These are phyloP conservation scores for Cymbopogon flexuosus DNA, from an alignment of 202 grass and related monocot species.

Conservation along the genomic window DNA sequence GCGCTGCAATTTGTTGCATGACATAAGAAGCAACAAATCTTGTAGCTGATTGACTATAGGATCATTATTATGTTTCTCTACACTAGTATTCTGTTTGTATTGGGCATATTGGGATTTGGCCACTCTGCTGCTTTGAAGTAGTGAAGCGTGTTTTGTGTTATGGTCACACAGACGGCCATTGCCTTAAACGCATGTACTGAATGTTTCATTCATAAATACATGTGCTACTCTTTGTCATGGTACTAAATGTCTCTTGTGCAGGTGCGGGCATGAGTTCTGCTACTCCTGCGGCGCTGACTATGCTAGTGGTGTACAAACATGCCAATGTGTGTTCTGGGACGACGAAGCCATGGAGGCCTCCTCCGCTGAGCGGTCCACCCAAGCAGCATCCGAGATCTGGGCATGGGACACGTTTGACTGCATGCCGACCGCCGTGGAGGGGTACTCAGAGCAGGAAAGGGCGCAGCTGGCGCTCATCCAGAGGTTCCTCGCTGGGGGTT, in stretches of 20 bases:
- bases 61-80: neutral
- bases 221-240: neutral
- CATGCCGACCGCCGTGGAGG: slow-evolving; percentile 58
- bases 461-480: slow-evolving; percentile 84
- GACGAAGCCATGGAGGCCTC: slow-evolving; percentile 40
- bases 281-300: slow-evolving; percentile 82
- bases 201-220: neutral
- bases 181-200: neutral
- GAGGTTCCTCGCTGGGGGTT: slow-evolving; percentile 76
- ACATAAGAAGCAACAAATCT: neutral
- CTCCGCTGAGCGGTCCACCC: slow-evolving; percentile 30
- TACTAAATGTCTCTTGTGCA: slow-evolving; percentile 40
- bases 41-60: neutral
- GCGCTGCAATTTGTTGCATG: neutral
- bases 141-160: neutral
- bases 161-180: neutral
- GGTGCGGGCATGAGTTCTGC: slow-evolving; percentile 98
- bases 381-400: slow-evolving; percentile 66
- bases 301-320: slow-evolving; percentile 60
- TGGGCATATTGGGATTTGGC: neutral
- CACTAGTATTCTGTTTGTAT: neutral
- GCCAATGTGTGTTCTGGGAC: slow-evolving; percentile 82
- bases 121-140: neutral
- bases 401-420: slow-evolving; percentile 86
- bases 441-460: slow-evolving; percentile 94